Evolutionary conservation across 306 rosid genomes (phyloP), one percentile per base, ranked within the genome.

Genomic region (Hippophae rhamnoides): DNA sequence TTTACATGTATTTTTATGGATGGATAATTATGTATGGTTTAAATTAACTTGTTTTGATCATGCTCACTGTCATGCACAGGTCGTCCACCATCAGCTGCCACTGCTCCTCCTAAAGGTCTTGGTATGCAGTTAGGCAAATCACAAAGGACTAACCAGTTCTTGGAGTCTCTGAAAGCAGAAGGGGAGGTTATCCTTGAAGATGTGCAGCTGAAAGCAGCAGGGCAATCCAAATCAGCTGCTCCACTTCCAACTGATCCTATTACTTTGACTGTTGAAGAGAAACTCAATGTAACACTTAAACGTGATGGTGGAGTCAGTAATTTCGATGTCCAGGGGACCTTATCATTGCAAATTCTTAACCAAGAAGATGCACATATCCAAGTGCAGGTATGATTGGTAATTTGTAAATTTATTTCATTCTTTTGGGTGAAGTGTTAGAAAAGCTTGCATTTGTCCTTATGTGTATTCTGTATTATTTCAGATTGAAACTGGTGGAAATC

Each of bases 131-230:
- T 83, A 59, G 95, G 95, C 52, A 90, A 85, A 75, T 81, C 94
- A 62, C 93, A 88, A 67, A 88, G 71, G 94, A 75, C 90, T 43
- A 86, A 80, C 79, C 93, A 92, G 54, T 82, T 92, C 73, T 77
- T 92, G 70, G 99, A 88, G 78, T 92, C 99, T 64, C 10, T 92
- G 75, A 88, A 92, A 79, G 95, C 95, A 40, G 97, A 92, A 75
- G 99, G 99, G 38, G 99, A 92, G 78, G 95, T 85, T 69, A 84
- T 92, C 75, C 74, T 81, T 61, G 97, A 88, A 79, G 96, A 88
- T 75, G 85, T 88, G 60, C 95, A 84, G 63, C 97, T 89, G 59
- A 92, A 69, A 73, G 72, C 63, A 47, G 76, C 63, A 47, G 76
- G 89, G 65, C 88, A 58, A 52, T 81, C 95, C 41, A 84, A 73